Conservation (phyloP, 768 basidiomycete genomes). For the Rhodotorula kratochvilovae region DNA sequence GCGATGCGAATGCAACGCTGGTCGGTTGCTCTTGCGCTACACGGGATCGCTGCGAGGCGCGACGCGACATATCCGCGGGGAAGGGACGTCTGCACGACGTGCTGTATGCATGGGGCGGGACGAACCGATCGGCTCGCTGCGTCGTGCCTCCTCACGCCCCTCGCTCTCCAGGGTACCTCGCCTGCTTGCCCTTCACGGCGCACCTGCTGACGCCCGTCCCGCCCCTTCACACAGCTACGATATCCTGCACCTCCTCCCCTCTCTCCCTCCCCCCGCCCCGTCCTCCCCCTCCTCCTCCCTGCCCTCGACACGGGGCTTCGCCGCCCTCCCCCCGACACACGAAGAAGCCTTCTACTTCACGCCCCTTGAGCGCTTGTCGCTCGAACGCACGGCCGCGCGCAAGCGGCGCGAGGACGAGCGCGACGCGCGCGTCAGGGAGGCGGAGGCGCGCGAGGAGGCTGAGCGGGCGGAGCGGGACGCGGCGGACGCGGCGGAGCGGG, state of each 20-base stretch:
- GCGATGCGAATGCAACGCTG: too few relatives aligned
- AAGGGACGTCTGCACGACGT: too few relatives aligned
- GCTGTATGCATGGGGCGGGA: too few relatives aligned
- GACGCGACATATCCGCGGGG: too few relatives aligned
- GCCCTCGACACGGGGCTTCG: conserved; percentile 57
- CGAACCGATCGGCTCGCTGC: too few relatives aligned
- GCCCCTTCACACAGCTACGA: conserved; percentile 44
- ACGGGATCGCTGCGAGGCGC: too few relatives aligned
- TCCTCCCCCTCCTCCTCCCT: conserved; percentile 25
- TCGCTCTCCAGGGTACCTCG: too few relatives aligned
- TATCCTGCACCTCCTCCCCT: conserved; percentile 66
- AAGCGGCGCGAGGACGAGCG: conserved; percentile 19
- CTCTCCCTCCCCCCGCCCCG: conserved; percentile 52
- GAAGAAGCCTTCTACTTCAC: conserved; percentile 81
- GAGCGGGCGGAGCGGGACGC: conserved; percentile 54
- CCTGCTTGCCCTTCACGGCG: neutral
- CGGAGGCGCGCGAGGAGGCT: neutral
- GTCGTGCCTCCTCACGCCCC: too few relatives aligned
- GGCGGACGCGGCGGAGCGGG: conserved; percentile 49
- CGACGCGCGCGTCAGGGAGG: conserved; percentile 10
- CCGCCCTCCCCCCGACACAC: conserved; percentile 74
- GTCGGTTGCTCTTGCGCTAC: too few relatives aligned
- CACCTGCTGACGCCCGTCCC: neutral
- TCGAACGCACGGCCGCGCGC: conserved; percentile 55
- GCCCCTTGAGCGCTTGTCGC: conserved; percentile 62